Evolutionary conservation across 371 early-diverging fungal species (phyloP), one percentile per base, ranked within the genome.

Genomic region (Mitosporidium daphniae): DNA sequence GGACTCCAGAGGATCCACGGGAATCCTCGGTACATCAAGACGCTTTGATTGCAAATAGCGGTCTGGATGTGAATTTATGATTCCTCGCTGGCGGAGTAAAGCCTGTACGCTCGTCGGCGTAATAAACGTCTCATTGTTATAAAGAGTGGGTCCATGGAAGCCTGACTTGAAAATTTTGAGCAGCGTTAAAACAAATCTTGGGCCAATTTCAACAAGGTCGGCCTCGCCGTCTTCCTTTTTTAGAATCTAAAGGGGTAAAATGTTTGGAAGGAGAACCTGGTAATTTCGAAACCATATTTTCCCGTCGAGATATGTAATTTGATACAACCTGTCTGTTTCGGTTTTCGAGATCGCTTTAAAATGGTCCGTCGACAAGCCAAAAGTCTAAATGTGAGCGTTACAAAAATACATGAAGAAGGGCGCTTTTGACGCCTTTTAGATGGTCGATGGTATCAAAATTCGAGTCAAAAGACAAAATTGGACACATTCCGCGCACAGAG

Each of bases 251-350:
- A 17, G 9, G 14, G 14, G 4, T 21, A 4, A 13, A 12, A 9
- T 24, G 37, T 37, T 10, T 13, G 3, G 2, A 14, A 13, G 3
- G 3, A 23, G 28, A 29, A 75, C 61, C 50, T 89, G 84, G 43
- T 60, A 84, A 44, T 82, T 78, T 39, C 91, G 55, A 49, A 84
- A 66, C 77, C 75, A 89, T 26, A 89, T 57, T 29, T 61, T 54
- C 41, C 62, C 54, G 39, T 80, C 82, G 16, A 63, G n/a, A n/a
- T n/a, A n/a, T n/a, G n/a, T n/a, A n/a, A n/a, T n/a, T n/a, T n/a
- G n/a, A n/a, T n/a, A n/a, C n/a, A n/a, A n/a, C n/a, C n/a, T n/a
- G n/a, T n/a, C n/a, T n/a, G n/a, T n/a, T n/a, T n/a, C n/a, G n/a
- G n/a, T n/a, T n/a, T n/a, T n/a, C n/a, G n/a, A n/a, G n/a, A n/a